These are phyloP conservation scores for Lactifluus hygrophoroides DNA, from an alignment of 768 basidiomycete species.

Conservation along the genomic window DNA sequence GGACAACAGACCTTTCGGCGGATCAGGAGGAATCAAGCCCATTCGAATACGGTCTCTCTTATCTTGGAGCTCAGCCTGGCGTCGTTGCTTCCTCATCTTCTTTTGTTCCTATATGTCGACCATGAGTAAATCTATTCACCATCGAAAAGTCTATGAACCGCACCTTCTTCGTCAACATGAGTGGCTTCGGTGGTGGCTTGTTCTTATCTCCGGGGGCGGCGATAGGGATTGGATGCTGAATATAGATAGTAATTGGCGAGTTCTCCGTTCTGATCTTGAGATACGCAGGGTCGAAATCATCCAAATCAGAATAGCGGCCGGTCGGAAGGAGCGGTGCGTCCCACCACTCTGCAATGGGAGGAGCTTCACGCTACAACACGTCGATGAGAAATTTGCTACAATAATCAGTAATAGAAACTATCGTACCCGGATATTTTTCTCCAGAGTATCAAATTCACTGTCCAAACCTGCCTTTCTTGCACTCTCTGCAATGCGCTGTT, in stretches of 20 bases:
- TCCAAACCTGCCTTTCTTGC: slow-evolving; percentile 91
- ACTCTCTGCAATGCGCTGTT: slow-evolving; percentile 87
- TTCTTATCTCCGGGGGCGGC: slow-evolving; percentile 85
- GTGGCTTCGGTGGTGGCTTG: slow-evolving; percentile 65
- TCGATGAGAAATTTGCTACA: background rate
- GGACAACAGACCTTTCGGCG: slow-evolving; percentile 70
- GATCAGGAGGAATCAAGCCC: slow-evolving; percentile 91
- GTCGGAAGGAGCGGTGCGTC: slow-evolving; percentile 78
- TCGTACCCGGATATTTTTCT: slow-evolving; percentile 79
- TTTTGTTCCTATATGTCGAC: slow-evolving; percentile 61
- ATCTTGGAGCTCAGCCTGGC: slow-evolving; percentile 86
- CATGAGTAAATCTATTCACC: background rate
- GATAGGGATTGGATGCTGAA: slow-evolving; percentile 97
- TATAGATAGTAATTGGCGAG: slow-evolving; percentile 80
- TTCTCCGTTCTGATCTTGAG: slow-evolving; percentile 57
- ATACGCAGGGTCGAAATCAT: slow-evolving; percentile 38
- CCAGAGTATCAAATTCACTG: slow-evolving; percentile 83
- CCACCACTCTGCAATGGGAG: slow-evolving; percentile 97
- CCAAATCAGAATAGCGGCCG: slow-evolving; percentile 72
- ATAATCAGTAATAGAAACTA: background rate
- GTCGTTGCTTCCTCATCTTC: slow-evolving; percentile 88
- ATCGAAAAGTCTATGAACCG: background rate
- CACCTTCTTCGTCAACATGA: slow-evolving; percentile 91
- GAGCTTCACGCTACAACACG: slow-evolving; percentile 59
- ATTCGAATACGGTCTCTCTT: slow-evolving; percentile 91